A percentile compares a stretch with the other conserved stretches of the same genome.
These are phyloP conservation scores for Penicillium lagena DNA, from an alignment of 495 filamentous ascomycete species.

Conservation along the genomic window DNA sequence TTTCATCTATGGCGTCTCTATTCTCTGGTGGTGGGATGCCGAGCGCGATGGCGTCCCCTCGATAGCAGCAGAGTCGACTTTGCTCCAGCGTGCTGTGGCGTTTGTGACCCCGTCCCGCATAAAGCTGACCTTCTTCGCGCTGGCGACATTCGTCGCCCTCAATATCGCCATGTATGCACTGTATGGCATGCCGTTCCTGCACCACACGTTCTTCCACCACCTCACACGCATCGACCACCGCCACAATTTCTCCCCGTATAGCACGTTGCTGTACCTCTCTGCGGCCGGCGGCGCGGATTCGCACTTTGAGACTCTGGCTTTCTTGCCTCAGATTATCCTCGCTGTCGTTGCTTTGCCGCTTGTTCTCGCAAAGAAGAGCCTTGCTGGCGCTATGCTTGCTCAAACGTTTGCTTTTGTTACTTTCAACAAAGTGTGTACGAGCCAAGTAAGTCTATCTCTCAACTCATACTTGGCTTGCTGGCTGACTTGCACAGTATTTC, in stretches of 20 bases:
- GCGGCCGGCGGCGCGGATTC: conserved; percentile 48
- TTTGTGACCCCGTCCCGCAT: conserved; percentile 62
- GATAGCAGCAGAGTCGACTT: neutral
- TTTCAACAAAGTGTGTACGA: conserved; percentile 98
- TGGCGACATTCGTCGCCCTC: conserved; percentile 62
- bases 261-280: conserved; percentile 79
- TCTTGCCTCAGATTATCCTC: conserved; percentile 78
- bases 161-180: conserved; percentile 72
- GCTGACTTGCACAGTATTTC: conserved; percentile 64
- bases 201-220: conserved; percentile 89
- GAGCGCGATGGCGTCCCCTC: conserved; percentile 24
- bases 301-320: conserved; percentile 73
- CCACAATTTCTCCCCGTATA: conserved; percentile 97
- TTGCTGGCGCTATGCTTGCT: conserved; percentile 88
- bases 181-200: conserved; percentile 69
- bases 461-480: neutral
- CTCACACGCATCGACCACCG: conserved; percentile 90
- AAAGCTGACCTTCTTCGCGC: conserved; percentile 54
- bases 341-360: conserved; percentile 72
- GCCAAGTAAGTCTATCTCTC: conserved; percentile 57
- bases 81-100: conserved; percentile 17
- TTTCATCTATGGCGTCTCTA: conserved; percentile 83
- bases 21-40: conserved; percentile 80
- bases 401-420: conserved; percentile 97
- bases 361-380: conserved; percentile 71